phyloP scores from a whole-genome alignment of 352 stramenopile genomes.

The Pythium sukuiense region DNA sequence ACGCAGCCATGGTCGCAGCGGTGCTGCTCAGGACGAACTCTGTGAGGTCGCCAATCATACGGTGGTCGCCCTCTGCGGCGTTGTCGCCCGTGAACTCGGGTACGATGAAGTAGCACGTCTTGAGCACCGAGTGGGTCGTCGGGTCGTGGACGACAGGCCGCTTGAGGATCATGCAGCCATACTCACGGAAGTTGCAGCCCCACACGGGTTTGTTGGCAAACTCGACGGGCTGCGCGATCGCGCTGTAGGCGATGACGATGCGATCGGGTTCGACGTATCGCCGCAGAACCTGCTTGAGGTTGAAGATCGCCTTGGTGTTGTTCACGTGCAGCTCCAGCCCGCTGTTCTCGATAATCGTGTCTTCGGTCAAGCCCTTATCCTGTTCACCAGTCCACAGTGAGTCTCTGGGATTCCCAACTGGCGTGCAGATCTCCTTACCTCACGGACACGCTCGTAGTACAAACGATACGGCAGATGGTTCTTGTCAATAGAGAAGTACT shows the following conservation, averaged over 20 bases:
- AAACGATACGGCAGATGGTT: constrained; percentile 22
- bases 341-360: constrained; percentile 57
- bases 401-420: too few relatives aligned
- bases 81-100: constrained; percentile 32
- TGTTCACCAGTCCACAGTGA: too few relatives aligned
- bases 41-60: constrained; percentile 9
- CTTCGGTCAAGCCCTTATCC: constrained; percentile 25
- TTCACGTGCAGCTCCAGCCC: constrained; percentile 47
- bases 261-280: constrained; percentile 43
- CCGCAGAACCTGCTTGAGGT: constrained; percentile 44
- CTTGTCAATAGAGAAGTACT: constrained; percentile 21
- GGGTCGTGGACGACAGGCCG: constrained; percentile 25
- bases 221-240: constrained; percentile 46
- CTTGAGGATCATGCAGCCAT: constrained; percentile 52
- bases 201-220: constrained; percentile 41
- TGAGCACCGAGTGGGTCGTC: constrained; percentile 32
- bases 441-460: constrained; percentile 21
- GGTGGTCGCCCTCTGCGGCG: neutral
- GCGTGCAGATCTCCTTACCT: constrained; percentile 1
- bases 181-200: constrained; percentile 50
- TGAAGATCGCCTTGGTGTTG: constrained; percentile 39
- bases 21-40: constrained; percentile 22
- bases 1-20: constrained; percentile 12
- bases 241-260: constrained; percentile 47
- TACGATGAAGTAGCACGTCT: constrained; percentile 51